Evolutionary conservation across 1,139 yeast genomes (phyloP), one percentile per base, ranked within the genome.

Genomic region (Pneumocystis wakefieldiae): DNA sequence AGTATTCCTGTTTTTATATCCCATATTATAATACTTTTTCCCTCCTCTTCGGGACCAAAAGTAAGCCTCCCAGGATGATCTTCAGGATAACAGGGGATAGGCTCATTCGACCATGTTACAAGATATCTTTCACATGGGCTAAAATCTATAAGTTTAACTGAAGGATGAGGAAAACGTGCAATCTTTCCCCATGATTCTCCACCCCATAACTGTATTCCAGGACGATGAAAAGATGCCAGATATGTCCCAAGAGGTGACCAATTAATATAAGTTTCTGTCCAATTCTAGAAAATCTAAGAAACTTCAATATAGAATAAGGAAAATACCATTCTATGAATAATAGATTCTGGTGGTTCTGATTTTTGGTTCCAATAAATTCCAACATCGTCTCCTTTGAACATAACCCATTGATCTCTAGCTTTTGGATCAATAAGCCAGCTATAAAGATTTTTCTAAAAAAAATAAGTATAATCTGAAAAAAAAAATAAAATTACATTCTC

Each of bases 121-220:
- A 94, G 79, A 73, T 80, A 94, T 71, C 84, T 86, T 76, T 94
- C 98, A 72, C 83, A 84, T 66, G 97, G 97, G 53, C 97, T 90
- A 71, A 92, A 87, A 74, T 91, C 96, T 66, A 92, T 81, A 69
- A 90, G 82, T 74, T 95, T 83, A 62, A 90, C 97, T 72, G 88
- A 90, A 67, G 89, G 90, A 74, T 94, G 99, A 67, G 85, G 81
- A 73, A 87, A 89, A 75, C 90, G 86, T 70, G 81, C 83, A 69
- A 90, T 78, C 71, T 87, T 82, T 68, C 81, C 82, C 74, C 90
- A 90, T 60, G 83, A 80, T 62, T 82, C 82, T 67, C 97, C 97
- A 73, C 97, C 98, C 95, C 97, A 92, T 48, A 94, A 82, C 74
- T 90, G 95, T 64, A 90, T 84, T 78, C 98, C 98, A 76, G 89